Evolutionary conservation across 768 basidiomycete species (phyloP).

Genomic region (Tulasnella sp.): DNA sequence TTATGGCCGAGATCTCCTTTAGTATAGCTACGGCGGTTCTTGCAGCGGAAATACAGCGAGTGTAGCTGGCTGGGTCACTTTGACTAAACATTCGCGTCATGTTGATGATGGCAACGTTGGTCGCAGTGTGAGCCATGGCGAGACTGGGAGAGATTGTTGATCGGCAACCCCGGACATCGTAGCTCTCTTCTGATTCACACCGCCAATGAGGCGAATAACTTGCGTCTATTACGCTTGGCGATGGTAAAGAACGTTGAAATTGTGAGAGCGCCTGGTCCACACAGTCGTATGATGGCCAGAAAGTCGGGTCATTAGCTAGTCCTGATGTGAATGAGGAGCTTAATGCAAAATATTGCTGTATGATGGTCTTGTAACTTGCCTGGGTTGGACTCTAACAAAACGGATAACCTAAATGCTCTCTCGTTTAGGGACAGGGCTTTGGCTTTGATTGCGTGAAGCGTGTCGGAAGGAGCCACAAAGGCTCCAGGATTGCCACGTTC

Average conservation of each 20-base stretch:
- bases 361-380: neutral
- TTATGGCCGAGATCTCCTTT: neutral
- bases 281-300: slow-evolving; percentile 11
- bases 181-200: neutral
- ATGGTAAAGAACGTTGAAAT: slow-evolving; percentile 6
- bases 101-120: slow-evolving; percentile 8
- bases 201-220: neutral
- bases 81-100: slow-evolving; percentile 7
- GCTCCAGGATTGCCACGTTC: slow-evolving; percentile 40
- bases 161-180: neutral
- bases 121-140: slow-evolving; percentile 7
- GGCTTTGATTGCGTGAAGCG: slow-evolving; percentile 48
- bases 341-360: neutral
- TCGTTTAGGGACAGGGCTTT: slow-evolving; percentile 69
- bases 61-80: slow-evolving; percentile 10
- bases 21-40: neutral
- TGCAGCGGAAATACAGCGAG: slow-evolving; percentile 5
- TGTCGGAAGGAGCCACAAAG: slow-evolving; percentile 38
- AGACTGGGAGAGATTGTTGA: neutral
- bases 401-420: slow-evolving; percentile 45
- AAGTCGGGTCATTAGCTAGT: slow-evolving; percentile 1
- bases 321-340: neutral
- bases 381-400: slow-evolving; percentile 17
- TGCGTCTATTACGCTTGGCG: neutral
- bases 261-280: slow-evolving; percentile 8